A percentile compares a stretch with the other conserved stretches of the same genome.
phyloP scores from a whole-genome alignment of 768 basidiomycete species.

The button mushroom (Agaricus bisporus) region DNA sequence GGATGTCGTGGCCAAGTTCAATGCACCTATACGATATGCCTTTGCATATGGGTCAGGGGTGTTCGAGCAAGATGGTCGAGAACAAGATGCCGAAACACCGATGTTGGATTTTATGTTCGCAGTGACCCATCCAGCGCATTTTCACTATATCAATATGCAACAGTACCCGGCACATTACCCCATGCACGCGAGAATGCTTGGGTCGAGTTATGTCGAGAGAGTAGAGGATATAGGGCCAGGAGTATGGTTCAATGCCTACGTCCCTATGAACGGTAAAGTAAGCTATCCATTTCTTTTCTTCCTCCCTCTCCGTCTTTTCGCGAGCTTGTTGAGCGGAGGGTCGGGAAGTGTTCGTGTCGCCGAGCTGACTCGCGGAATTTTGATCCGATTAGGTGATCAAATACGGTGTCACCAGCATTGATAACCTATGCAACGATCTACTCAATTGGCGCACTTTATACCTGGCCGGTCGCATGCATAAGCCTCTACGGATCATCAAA shows the following conservation, averaged over 20 bases:
- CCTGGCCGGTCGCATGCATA: conserved; percentile 94
- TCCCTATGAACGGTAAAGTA: conserved; percentile 80
- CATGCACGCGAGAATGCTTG: conserved; percentile 76
- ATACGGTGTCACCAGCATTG: conserved; percentile 92
- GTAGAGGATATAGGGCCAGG: conserved; percentile 77
- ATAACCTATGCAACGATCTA: conserved; percentile 83
- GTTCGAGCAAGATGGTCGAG: conserved; percentile 80
- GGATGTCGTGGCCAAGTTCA: conserved; percentile 71
- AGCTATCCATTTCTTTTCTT: conserved; percentile 26
- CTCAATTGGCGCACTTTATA: conserved; percentile 93
- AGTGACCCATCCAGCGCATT: conserved; percentile 87
- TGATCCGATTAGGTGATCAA: conserved; percentile 68
- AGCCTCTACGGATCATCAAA: conserved; percentile 89
- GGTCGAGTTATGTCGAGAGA: conserved; percentile 74
- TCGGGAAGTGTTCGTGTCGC: not conserved
- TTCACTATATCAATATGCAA: conserved; percentile 93
- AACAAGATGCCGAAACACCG: conserved; percentile 37
- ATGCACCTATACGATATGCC: conserved; percentile 92
- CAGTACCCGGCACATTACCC: conserved; percentile 92
- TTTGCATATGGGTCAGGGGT: conserved; percentile 98
- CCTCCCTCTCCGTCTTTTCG: not conserved
- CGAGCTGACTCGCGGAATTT: conserved; percentile 3
- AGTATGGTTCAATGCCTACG: conserved; percentile 94
- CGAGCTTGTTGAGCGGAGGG: not conserved
- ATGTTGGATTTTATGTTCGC: conserved; percentile 98